Conservation (phyloP, 2,329 filamentous ascomycete genomes). For the Aspergillus piperis region DNA sequence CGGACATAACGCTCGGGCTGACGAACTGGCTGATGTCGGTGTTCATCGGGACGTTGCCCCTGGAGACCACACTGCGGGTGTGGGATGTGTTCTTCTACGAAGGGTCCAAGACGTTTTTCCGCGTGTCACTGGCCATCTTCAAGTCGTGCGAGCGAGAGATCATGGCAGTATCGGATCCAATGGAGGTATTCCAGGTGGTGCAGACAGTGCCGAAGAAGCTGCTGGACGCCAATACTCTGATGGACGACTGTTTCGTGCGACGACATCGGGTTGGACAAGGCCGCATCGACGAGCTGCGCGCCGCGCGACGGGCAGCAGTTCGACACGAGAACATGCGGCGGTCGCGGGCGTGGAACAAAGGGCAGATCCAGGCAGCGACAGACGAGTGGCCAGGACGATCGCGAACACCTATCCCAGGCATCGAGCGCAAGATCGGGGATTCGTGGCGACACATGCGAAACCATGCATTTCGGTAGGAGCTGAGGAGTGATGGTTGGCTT, state of each 20-base stretch:
- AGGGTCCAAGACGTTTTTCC: conserved; percentile 89
- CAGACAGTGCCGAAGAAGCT: conserved; percentile 80
- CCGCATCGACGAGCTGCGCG: conserved; percentile 73
- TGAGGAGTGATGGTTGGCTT: not conserved
- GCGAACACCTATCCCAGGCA: conserved; percentile 29
- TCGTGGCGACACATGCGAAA: conserved; percentile 39
- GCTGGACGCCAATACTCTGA: conserved; percentile 76
- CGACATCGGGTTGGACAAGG: conserved; percentile 80
- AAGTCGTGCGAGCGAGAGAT: conserved; percentile 83
- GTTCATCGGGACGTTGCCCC: conserved; percentile 88
- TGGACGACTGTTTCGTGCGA: conserved; percentile 80
- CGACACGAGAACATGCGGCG: conserved; percentile 44
- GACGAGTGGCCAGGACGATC: conserved; percentile 35
- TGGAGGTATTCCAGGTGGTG: conserved; percentile 95
- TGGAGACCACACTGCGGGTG: conserved; percentile 86
- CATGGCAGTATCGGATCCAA: conserved; percentile 75
- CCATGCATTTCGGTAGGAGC: conserved; percentile 34
- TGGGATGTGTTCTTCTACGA: conserved; percentile 98
- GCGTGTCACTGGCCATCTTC: conserved; percentile 87
- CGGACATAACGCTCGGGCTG: conserved; percentile 87
- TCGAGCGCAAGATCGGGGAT: conserved; percentile 37
- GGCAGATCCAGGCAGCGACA: conserved; percentile 34
- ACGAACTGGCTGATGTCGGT: conserved; percentile 98
- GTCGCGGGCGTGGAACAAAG: conserved; percentile 39
- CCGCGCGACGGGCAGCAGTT: conserved; percentile 62